These are phyloP conservation scores for Nepenthes gracilis DNA, from an alignment of 148 eudicot species.

Conservation along the genomic window DNA sequence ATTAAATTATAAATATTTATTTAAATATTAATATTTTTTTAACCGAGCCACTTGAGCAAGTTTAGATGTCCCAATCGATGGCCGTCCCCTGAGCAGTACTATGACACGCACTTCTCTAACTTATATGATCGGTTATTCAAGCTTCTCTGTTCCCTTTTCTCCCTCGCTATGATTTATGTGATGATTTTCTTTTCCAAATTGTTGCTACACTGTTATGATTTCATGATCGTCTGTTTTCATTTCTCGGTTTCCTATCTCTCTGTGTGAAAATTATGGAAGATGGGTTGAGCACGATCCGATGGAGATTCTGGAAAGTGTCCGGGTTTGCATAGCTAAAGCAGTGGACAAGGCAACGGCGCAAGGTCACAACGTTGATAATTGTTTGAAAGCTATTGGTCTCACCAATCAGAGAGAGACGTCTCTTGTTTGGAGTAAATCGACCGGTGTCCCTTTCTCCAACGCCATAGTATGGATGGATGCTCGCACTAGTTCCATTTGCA, in stretches of 20 bases:
- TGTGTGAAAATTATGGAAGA: constrained; percentile 19
- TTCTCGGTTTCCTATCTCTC: constrained; percentile 1
- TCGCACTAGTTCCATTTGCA: constrained; percentile 92
- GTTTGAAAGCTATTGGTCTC: constrained; percentile 88
- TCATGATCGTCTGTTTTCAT: no score
- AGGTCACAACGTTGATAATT: constrained; percentile 73
- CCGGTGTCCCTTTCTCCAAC: constrained; percentile 70
- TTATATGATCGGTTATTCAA: background rate
- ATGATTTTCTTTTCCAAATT: no score
- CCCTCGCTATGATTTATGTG: background rate
- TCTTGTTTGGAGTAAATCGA: constrained; percentile 89
- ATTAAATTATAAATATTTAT: no score
- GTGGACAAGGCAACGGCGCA: constrained; percentile 88
- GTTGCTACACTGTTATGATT: no score
- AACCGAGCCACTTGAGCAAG: no score
- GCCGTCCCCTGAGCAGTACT: no score
- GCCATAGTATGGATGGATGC: constrained; percentile 99
- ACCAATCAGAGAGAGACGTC: constrained; percentile 98
- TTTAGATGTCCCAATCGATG: no score
- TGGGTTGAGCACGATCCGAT: constrained; percentile 99
- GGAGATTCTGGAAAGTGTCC: constrained; percentile 94
- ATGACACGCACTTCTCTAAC: no score
- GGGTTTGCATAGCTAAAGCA: constrained; percentile 71
- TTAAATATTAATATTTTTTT: no score
- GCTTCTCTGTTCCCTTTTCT: constrained; percentile 9